A percentile compares a stretch with the other conserved stretches of the same genome.
These are phyloP conservation scores for Tolypocladium nubicola DNA, from an alignment of 2,329 filamentous ascomycete genomes.

Conservation along the genomic window DNA sequence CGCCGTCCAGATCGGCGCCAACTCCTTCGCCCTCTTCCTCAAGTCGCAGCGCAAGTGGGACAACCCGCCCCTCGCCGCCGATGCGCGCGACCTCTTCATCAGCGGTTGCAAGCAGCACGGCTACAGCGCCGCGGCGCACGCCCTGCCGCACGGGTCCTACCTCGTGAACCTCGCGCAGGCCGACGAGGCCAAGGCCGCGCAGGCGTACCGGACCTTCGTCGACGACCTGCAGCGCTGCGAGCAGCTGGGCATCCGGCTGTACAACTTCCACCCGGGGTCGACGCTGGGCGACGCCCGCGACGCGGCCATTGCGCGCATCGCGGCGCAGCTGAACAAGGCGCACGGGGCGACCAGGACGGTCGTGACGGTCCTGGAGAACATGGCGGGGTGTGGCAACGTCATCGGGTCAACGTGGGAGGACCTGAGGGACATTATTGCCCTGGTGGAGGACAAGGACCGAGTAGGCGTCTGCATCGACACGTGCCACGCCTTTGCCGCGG, in stretches of 20 bases:
- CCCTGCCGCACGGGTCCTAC: conserved; percentile 90
- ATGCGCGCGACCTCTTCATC: conserved; percentile 60
- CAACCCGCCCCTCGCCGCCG: conserved; percentile 63
- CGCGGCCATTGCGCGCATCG: conserved; percentile 68
- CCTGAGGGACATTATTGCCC: conserved; percentile 70
- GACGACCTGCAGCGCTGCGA: conserved; percentile 85
- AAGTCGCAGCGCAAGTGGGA: conserved; percentile 96
- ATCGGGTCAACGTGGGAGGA: conserved; percentile 82
- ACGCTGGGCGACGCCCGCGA: conserved; percentile 56
- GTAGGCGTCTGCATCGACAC: conserved; percentile 95
- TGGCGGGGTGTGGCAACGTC: conserved; percentile 83
- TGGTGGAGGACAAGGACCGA: conserved; percentile 68
- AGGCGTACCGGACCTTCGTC: conserved; percentile 77
- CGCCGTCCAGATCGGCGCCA: conserved; percentile 71
- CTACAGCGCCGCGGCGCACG: conserved; percentile 62
- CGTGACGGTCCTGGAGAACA: conserved; percentile 83
- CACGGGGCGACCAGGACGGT: conserved; percentile 68
- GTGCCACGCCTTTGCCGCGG: conserved; percentile 90
- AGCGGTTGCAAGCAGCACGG: conserved; percentile 54
- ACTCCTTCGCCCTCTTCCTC: conserved; percentile 88
- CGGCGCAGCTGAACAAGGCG: conserved; percentile 69
- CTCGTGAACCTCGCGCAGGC: conserved; percentile 89
- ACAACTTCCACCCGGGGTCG: conserved; percentile 95
- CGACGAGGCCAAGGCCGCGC: conserved; percentile 67
- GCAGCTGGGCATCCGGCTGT: conserved; percentile 74